phyloP scores from a whole-genome alignment of 208 protist genomes.

The Trichomonas gallinae region DNA sequence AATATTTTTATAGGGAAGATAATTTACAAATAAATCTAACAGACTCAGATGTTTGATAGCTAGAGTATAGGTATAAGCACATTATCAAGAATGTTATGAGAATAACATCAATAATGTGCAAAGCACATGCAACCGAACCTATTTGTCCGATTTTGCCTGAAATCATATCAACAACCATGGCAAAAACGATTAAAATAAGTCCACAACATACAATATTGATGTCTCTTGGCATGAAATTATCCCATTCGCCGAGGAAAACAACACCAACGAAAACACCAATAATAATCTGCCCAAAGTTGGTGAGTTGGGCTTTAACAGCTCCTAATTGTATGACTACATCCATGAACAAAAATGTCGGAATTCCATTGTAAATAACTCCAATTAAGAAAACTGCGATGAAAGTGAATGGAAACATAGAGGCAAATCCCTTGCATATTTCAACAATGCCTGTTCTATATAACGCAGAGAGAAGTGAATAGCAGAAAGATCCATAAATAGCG shows the following conservation, averaged over 20 bases:
- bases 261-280: background rate
- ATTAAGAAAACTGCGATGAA: background rate
- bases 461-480: background rate
- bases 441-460: background rate
- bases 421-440: background rate
- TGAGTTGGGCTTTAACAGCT: background rate
- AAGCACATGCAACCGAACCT: too few relatives aligned
- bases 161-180: background rate
- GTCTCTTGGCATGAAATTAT: background rate
- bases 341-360: conserved; percentile 11
- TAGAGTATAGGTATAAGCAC: too few relatives aligned
- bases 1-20: too few relatives aligned
- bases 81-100: background rate
- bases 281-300: background rate
- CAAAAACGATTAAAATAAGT: background rate
- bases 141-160: background rate
- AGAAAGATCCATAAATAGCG: background rate
- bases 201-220: background rate
- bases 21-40: too few relatives aligned
- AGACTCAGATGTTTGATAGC: too few relatives aligned
- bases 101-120: background rate
- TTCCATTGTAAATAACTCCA: background rate
- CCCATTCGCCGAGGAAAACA: background rate
- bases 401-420: background rate
- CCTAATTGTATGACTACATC: background rate